Conservation (phyloP, 1,284 basidiomycete species). For the Schizopora paradoxa region DNA sequence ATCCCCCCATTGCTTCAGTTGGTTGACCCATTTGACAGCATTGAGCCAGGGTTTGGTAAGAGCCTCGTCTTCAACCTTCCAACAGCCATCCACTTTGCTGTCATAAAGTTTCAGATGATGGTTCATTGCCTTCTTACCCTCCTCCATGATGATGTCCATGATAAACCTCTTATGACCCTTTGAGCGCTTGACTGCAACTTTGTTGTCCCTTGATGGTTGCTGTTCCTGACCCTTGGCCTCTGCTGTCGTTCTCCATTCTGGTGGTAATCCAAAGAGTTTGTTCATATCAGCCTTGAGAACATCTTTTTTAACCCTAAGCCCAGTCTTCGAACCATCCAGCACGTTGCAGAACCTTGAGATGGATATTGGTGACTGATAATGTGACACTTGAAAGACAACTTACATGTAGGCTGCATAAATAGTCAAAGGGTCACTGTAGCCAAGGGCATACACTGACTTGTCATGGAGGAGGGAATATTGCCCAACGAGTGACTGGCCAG, state of each 20-base stretch:
- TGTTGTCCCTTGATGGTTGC: slow-evolving; percentile 6
- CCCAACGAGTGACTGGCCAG: slow-evolving; percentile 42
- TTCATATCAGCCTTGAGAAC: slow-evolving; percentile 18
- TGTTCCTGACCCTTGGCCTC: slow-evolving; percentile 12
- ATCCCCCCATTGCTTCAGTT: too few relatives aligned
- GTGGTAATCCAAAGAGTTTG: slow-evolving; percentile 15
- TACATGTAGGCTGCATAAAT: slow-evolving; percentile 56
- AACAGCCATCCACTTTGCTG: neutral
- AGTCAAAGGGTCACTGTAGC: slow-evolving; percentile 44
- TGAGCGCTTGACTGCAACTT: slow-evolving; percentile 13
- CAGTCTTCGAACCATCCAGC: slow-evolving; percentile 59
- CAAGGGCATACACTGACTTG: slow-evolving; percentile 42
- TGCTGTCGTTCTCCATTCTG: slow-evolving; percentile 34
- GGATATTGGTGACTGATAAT: neutral
- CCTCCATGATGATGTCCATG: slow-evolving; percentile 41
- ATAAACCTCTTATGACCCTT: slow-evolving; percentile 34
- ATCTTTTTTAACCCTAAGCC: slow-evolving; percentile 37
- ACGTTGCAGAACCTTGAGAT: slow-evolving; percentile 54
- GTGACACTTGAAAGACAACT: slow-evolving; percentile 23
- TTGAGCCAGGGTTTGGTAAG: neutral
- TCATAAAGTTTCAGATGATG: neutral
- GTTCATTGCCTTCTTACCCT: slow-evolving; percentile 21
- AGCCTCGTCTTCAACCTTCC: neutral
- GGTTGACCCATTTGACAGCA: too few relatives aligned
- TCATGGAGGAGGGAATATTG: slow-evolving; percentile 56